Evolutionary conservation across 306 rosid genomes (phyloP).

Genomic region (Canavalia ensiformis): DNA sequence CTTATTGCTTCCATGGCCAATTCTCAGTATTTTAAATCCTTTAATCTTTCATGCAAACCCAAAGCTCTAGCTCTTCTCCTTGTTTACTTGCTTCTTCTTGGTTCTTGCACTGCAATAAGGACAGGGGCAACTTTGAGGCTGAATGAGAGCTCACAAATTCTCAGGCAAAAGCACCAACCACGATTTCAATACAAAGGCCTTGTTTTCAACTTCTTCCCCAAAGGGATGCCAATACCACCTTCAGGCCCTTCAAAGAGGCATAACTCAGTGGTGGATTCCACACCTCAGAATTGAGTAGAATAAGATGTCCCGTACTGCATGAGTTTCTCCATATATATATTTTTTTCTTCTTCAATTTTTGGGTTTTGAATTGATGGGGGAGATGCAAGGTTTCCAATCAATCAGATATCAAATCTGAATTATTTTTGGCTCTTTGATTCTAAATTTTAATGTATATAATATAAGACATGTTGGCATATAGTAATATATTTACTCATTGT

Average conservation of each 20-base stretch:
- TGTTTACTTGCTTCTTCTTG: constrained; percentile 57
- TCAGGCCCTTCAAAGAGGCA: constrained; percentile 95
- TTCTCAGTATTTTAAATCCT: constrained; percentile 50
- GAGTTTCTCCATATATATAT: background rate
- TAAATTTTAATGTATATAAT: constrained; percentile 48
- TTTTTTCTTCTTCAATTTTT: constrained; percentile 22
- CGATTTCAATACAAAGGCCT: constrained; percentile 50
- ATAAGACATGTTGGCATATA: constrained; percentile 33
- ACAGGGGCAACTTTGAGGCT: constrained; percentile 53
- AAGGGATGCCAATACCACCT: constrained; percentile 73
- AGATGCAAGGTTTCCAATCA: constrained; percentile 49
- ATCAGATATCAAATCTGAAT: constrained; percentile 51
- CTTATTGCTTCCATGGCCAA: constrained; percentile 57
- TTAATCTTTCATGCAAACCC: constrained; percentile 46
- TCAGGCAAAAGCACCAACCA: constrained; percentile 23
- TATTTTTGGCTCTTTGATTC: constrained; percentile 39
- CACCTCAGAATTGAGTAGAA: constrained; percentile 62
- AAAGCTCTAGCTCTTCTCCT: constrained; percentile 43
- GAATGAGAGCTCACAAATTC: constrained; percentile 44
- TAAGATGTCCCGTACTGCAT: constrained; percentile 1
- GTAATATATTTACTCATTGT: constrained; percentile 45
- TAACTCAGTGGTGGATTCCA: constrained; percentile 65
- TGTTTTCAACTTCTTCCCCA: constrained; percentile 81
- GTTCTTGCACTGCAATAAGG: constrained; percentile 69
- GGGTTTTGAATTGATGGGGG: constrained; percentile 35